Conservation (phyloP, 148 eudicot species). For the Limonium bicolor region DNA sequence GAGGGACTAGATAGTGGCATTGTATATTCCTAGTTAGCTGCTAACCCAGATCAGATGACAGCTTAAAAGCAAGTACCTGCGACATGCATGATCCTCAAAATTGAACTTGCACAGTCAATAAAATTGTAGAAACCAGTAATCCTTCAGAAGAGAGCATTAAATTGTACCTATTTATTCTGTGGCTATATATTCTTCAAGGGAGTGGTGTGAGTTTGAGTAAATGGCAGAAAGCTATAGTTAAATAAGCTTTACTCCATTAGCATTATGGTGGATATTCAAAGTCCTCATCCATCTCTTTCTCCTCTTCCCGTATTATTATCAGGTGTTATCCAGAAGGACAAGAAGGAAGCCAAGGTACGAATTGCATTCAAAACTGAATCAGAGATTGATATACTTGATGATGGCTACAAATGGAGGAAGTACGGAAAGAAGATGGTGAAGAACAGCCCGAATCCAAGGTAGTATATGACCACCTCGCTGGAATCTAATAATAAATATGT, state of each 20-base stretch:
- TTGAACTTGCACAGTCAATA: no score
- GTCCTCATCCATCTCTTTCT: background rate
- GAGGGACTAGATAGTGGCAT: no score
- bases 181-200: no score
- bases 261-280: background rate
- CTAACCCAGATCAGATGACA: conserved; percentile 1
- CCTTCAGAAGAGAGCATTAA: background rate
- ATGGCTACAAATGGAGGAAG: conserved; percentile 78
- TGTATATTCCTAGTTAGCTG: background rate
- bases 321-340: conserved; percentile 8
- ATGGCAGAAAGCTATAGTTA: no score
- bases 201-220: no score
- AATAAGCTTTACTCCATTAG: background rate
- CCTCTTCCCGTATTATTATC: background rate
- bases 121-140: no score
- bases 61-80: no score
- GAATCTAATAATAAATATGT: no score
- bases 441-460: conserved; percentile 77
- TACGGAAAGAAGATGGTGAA: conserved; percentile 83
- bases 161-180: background rate
- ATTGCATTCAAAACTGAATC: conserved; percentile 54
- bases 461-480: no score
- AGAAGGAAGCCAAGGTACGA: conserved; percentile 23
- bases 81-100: no score
- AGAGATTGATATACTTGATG: conserved; percentile 44